Conservation (phyloP, 2,329 filamentous ascomycete species). For the Emmonsiellopsis sp. region DNA sequence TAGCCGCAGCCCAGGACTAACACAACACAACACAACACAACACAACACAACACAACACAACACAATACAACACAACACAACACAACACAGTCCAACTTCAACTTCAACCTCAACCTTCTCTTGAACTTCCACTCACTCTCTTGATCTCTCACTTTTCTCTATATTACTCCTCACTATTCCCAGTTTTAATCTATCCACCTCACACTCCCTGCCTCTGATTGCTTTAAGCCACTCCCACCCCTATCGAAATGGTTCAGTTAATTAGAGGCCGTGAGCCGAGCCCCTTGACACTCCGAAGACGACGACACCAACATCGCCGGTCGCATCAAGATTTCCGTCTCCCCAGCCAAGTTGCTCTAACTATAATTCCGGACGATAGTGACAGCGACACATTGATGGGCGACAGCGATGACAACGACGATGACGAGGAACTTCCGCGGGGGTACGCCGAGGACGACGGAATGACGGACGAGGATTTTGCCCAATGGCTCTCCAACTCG, state of each 20-base stretch:
- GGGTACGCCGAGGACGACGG: constrained; percentile 17
- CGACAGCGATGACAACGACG: background rate
- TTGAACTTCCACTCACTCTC: background rate
- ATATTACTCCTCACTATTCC: background rate
- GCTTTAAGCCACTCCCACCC: background rate
- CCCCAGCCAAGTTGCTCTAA: background rate
- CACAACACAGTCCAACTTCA: background rate
- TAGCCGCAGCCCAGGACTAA: no score
- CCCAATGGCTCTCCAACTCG: constrained; percentile 8
- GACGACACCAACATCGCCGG: background rate
- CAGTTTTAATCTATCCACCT: background rate
- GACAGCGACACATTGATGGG: background rate
- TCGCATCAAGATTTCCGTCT: background rate
- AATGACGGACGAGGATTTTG: constrained; percentile 19
- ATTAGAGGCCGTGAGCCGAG: background rate
- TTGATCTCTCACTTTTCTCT: background rate
- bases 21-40: no score
- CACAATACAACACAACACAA: no score
- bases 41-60: no score
- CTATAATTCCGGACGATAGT: background rate
- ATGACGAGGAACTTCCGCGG: background rate
- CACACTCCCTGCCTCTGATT: background rate
- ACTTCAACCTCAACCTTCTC: background rate
- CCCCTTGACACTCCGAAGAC: background rate
- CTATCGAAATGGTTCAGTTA: background rate